Evolutionary conservation across 129 eudicot genomes (phyloP), one percentile per base, ranked within the genome.

Genomic region (Cynara cardunculus): DNA sequence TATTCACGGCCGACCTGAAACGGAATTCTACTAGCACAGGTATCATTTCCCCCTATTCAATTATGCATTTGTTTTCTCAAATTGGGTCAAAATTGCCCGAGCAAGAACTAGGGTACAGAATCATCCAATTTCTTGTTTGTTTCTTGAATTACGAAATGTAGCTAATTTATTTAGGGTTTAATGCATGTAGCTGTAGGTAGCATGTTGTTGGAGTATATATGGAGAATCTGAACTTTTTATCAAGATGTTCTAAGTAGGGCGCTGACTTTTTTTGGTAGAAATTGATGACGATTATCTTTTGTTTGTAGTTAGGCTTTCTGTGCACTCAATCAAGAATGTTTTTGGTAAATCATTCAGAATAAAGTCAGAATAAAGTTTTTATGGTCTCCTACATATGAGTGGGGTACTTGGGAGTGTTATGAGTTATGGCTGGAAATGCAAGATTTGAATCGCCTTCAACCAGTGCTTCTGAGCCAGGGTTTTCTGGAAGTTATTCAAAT

Each of bases 361-460:
- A 65, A 64, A 14, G 26, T 35, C 81, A 70, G 79, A 59, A 32
- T 76, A 65, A 64, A 14, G 26, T 26, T 59, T 69, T 37, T 56
- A 77, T 30, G 35, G 16, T 66, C n/a, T 41, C 41, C 28, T 35
- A 73, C 78, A 26, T 76, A 78, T 78, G 78, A 74, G 80, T 73
- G 34, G 70, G 75, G 85, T 27, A 62, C 70, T 74, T 56, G 18
- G 25, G 78, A 49, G 39, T 39, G 82, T 72, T 56, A 65, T 77
- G 78, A 66, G 82, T 53, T 53, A 94, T 94, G 98, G 93, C 91
- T 68, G 97, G 93, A 68, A 89, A 83, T 77, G 77, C 89, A 21
- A 87, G 88, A 86, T 89, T 88, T 81, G 94, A 94, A 79, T 85
- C 87, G 10, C 59, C 81, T 76, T 88, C 98, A n/a, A 85, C 89